phyloP scores from a whole-genome alignment of 306 rosid genomes.

The Spatholobus suberectus region DNA sequence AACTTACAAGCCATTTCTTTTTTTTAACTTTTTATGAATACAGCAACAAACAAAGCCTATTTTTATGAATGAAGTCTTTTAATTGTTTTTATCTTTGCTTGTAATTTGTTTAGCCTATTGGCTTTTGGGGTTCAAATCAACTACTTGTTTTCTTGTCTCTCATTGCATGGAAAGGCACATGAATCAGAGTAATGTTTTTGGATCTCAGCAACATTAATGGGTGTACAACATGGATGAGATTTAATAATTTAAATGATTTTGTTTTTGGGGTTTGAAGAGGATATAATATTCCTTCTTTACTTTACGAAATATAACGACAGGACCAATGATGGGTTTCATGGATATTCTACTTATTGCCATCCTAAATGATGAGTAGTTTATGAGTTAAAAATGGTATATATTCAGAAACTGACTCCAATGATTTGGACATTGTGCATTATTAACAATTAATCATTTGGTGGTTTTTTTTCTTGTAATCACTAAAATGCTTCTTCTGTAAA shows the following conservation, averaged over 20 bases:
- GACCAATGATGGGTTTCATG: background rate
- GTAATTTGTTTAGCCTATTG: constrained; percentile 3
- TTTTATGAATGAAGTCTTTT: background rate
- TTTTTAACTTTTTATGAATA: no score
- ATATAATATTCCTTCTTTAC: constrained; percentile 8
- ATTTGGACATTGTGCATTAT: background rate
- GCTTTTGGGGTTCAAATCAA: constrained; percentile 5
- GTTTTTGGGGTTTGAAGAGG: background rate
- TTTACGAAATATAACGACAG: background rate
- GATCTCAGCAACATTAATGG: background rate
- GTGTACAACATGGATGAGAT: background rate
- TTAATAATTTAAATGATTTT: background rate
- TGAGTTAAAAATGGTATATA: background rate
- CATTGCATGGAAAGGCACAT: background rate
- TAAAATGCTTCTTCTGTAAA: constrained; percentile 3
- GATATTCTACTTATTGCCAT: background rate
- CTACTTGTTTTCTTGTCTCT: background rate
- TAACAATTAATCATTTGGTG: background rate
- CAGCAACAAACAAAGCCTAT: no score
- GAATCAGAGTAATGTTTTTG: constrained; percentile 5
- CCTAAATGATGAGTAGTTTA: background rate
- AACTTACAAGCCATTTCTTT: no score
- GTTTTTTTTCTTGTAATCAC: background rate
- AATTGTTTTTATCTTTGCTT: background rate
- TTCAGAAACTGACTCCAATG: background rate